Evolutionary conservation across 352 stramenopile species (phyloP), one percentile per base, ranked within the genome.

Genomic region (Phytopythium sindhum): DNA sequence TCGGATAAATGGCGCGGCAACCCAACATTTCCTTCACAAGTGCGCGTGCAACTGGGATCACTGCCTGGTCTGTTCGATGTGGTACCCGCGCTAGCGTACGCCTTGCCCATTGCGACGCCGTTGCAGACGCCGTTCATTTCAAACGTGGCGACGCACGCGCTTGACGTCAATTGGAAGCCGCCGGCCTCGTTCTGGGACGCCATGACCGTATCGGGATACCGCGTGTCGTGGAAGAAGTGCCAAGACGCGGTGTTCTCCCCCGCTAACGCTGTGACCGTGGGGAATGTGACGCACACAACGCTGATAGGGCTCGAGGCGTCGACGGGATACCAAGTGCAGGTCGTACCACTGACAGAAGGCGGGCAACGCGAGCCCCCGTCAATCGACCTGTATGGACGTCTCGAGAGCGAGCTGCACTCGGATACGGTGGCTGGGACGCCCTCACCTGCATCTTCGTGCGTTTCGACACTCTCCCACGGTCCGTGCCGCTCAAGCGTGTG

Each of bases 241-340:
- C 41, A 48, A 0, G 69, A 77, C 41, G 65, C 61, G n/a, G 14
- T 14, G 24, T 87, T 86, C 37, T 65, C 67, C 10, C 39, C 53
- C 10, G 55, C 63, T 14, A 64, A 82, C 37, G 50, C 45, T 17
- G 48, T 86, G 11, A 64, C 84, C 11, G 80, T 97, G 23, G 91
- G 92, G 3, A 98, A 98, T 59, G 84, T 98, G 42, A 98, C 92
- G n/a, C 93, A 79, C 6, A 98, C 93, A 8, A 97, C 90, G 19
- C 68, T 98, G 11, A 77, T 81, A 11, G 73, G 75, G 12, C 75
- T 98, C 3, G 39, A 67, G 17, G 75, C 74, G 4, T 71, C 57
- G 12, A 91, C 77, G 2, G 62, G 57, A 17, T 97, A 98, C 68
- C 77, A 88, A 2, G 89, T 97, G 15, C 75, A 80, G 23, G 78